Evolutionary conservation across 345 rosid genomes (phyloP).

Genomic region (Corchorus olitorius): DNA sequence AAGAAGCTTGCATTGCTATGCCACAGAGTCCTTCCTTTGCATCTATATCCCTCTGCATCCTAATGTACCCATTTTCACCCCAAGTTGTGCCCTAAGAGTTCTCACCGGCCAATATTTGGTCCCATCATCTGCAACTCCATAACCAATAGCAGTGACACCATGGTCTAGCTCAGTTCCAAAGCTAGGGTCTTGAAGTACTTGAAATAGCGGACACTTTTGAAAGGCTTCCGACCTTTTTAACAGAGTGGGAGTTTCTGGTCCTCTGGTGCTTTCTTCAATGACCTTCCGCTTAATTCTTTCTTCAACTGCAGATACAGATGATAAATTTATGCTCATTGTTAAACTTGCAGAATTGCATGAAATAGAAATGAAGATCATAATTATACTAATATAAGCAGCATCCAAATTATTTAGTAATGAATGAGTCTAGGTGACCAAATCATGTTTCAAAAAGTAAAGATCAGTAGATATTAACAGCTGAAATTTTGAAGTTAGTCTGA

Average conservation of each 20-base stretch:
- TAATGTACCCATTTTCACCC: no score
- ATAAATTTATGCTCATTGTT: background rate
- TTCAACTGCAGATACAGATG: slow-evolving; percentile 42
- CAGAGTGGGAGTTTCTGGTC: slow-evolving; percentile 81
- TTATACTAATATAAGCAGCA: no score
- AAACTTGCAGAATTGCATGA: no score
- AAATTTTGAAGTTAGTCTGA: background rate
- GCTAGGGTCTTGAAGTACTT: slow-evolving; percentile 75
- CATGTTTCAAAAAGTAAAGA: background rate
- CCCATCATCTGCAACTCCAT: no score
- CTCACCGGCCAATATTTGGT: no score
- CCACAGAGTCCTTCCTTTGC: no score
- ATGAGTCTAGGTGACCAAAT: background rate
- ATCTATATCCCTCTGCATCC: no score
- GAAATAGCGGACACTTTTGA: slow-evolving; percentile 62
- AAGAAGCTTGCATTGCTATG: no score
- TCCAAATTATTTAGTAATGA: background rate
- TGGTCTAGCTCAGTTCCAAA: slow-evolving; percentile 19
- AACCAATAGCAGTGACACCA: no score
- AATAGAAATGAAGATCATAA: no score
- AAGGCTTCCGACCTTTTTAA: slow-evolving; percentile 86
- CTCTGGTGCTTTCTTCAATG: slow-evolving; percentile 58
- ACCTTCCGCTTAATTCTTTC: slow-evolving; percentile 50
- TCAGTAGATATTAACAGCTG: background rate
- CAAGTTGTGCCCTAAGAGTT: no score